phyloP scores from a whole-genome alignment of 495 filamentous ascomycete genomes.

The Penicillium malachiteum region DNA sequence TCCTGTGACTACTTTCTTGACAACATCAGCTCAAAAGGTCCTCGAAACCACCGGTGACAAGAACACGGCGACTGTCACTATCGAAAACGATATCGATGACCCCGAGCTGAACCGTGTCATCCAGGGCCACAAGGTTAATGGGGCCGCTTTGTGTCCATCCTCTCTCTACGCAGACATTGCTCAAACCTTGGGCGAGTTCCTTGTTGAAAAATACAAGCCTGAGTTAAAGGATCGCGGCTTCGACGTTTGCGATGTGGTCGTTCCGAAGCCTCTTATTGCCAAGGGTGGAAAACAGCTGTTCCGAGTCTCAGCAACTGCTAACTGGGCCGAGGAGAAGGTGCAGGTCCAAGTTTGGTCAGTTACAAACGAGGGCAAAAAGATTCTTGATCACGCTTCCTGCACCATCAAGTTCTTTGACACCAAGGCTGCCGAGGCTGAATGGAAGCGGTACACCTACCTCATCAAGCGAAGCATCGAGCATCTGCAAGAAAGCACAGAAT shows the following conservation, averaged over 20 bases:
- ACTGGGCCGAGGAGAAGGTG: slow-evolving; percentile 31
- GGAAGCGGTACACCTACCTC: slow-evolving; percentile 48
- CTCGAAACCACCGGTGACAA: slow-evolving; percentile 55
- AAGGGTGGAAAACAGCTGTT: slow-evolving; percentile 52
- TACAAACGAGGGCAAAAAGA: slow-evolving; percentile 45
- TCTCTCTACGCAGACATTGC: slow-evolving; percentile 78
- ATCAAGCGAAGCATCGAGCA: slow-evolving; percentile 48
- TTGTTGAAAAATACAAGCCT: slow-evolving; percentile 57
- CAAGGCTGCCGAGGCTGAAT: slow-evolving; percentile 32
- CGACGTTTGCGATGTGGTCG: slow-evolving; percentile 63
- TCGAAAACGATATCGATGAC: slow-evolving; percentile 65
- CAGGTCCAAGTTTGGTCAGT: slow-evolving; percentile 42
- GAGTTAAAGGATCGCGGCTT: slow-evolving; percentile 53
- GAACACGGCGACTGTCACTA: slow-evolving; percentile 54
- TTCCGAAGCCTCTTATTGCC: slow-evolving; percentile 70
- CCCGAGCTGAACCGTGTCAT: slow-evolving; percentile 60
- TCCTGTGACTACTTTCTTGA: slow-evolving; percentile 38
- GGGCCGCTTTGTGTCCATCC: slow-evolving; percentile 53
- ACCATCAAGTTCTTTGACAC: slow-evolving; percentile 42
- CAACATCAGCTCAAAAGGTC: slow-evolving; percentile 48
- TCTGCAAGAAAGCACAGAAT: slow-evolving; percentile 49
- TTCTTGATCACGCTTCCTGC: slow-evolving; percentile 51
- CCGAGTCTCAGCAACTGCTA: slow-evolving; percentile 37
- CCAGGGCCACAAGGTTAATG: slow-evolving; percentile 73
- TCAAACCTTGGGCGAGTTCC: slow-evolving; percentile 68